Evolutionary conservation across 108 stramenopile species (phyloP).

Genomic region (Mayamaea pseudoterrestris): DNA sequence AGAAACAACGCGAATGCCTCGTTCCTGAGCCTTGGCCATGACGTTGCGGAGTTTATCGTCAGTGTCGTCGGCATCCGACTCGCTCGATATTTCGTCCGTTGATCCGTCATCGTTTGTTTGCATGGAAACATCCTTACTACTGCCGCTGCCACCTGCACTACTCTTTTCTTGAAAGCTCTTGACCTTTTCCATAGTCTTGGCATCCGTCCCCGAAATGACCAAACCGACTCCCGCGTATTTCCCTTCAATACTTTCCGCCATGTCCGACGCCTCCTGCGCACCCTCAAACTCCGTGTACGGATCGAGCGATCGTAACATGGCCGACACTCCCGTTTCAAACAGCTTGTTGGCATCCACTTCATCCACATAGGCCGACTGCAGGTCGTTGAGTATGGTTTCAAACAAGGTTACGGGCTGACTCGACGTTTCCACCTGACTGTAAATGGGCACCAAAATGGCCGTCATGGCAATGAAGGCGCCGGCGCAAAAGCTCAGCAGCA

Average conservation of each 20-base stretch:
- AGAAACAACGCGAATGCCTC: constrained; percentile 75
- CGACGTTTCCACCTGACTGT: constrained; percentile 26
- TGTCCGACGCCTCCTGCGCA: constrained; percentile 50
- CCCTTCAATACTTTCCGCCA: constrained; percentile 80
- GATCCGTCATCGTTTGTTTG: not conserved
- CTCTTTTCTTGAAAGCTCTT: not conserved
- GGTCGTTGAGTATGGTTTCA: constrained; percentile 70
- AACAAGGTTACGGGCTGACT: constrained; percentile 70
- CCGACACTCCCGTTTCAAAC: constrained; percentile 85
- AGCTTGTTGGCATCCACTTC: constrained; percentile 78
- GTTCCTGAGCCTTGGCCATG: constrained; percentile 31
- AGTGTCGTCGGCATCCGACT: constrained; percentile 21
- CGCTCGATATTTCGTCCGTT: constrained; percentile 6
- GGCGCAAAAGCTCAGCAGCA: constrained; percentile 16
- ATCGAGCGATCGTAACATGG: constrained; percentile 88
- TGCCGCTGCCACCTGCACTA: constrained; percentile 3
- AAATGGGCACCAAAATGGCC: constrained; percentile 39
- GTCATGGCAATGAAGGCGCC: constrained; percentile 27
- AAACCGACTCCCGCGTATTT: constrained; percentile 91
- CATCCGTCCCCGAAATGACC: constrained; percentile 67
- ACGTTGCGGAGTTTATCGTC: constrained; percentile 30
- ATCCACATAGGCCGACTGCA: constrained; percentile 71
- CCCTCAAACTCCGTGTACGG: constrained; percentile 95
- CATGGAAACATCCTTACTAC: not conserved
- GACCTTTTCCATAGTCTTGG: constrained; percentile 2